A percentile compares a stretch with the other conserved stretches of the same genome.
phyloP scores from a whole-genome alignment of 176 grass and related monocot genomes.

The Aegilops bicornis region DNA sequence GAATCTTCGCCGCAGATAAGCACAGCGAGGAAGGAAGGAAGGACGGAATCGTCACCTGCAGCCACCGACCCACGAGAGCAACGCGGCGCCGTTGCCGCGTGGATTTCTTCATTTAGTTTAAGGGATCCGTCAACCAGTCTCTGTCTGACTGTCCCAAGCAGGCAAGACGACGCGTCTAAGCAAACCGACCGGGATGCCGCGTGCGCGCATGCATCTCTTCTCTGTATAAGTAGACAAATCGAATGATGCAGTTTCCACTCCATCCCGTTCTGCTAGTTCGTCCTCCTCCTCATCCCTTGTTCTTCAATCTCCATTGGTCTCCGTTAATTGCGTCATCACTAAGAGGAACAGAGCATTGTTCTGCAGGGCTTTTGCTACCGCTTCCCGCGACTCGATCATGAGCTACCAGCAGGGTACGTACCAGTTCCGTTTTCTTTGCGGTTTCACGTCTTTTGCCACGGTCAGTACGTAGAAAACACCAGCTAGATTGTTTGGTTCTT shows the following conservation, averaged over 20 bases:
- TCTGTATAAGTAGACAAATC: not conserved
- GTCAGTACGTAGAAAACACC: not conserved
- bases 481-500: not conserved
- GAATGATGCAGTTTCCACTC: not conserved
- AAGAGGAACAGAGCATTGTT: not conserved
- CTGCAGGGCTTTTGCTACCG: too few relatives aligned
- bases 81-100: not conserved
- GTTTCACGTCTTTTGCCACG: not conserved
- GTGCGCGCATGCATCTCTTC: not conserved
- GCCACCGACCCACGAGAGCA: not conserved
- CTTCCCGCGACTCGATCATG: not conserved
- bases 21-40: not conserved
- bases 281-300: not conserved
- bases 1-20: not conserved
- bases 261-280: not conserved
- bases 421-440: not conserved
- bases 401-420: constrained; percentile 15
- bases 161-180: not conserved
- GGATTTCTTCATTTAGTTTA: not conserved
- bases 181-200: not conserved
- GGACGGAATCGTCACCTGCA: not conserved
- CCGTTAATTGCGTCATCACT: not conserved
- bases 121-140: not conserved
- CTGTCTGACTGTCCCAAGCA: not conserved
- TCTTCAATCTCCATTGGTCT: too few relatives aligned